Evolutionary conservation across 2,329 filamentous ascomycete genomes (phyloP), one percentile per base, ranked within the genome.

Genomic region (Paecilomyces niveus): DNA sequence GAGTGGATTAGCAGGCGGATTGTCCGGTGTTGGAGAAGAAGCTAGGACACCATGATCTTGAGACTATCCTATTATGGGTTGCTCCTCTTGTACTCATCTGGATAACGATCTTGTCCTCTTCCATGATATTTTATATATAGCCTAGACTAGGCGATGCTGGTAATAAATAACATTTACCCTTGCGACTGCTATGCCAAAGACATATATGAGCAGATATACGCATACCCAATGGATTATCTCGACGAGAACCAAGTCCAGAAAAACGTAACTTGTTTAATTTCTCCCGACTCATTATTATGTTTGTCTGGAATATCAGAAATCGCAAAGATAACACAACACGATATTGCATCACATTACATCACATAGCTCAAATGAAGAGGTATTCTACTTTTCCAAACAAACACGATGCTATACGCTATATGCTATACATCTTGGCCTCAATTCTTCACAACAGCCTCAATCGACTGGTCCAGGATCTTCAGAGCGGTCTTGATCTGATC

Each of bases 401-500:
- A 13, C 5, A 29, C 10, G 21, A 21, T 52, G 24, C 24, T 18
- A n/a, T 52, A 52, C 24, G 50, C 13, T 52, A 52, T 15, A 29
- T 3, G 21, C 6, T 52, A 52, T 52, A 45, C 15, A 45, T 45
- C 53, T 35, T 54, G 26, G n/a, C 26, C 56, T 54, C 59, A 54
- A 10, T 59, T 49, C 22, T 31, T 33, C 8, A 54, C 80, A 3
- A 85, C 82, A 45, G 76, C 81, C 39, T 78, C 75, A 76, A 88
- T 83, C 3, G 85, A 82, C 65, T 90, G 82, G 64, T 87, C 88
- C 60, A 97, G 72, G 56, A 96, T 92, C 50, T 78, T 77, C 73
- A 97, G 77, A 0, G 90, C 92, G 63, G 88, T 81, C 64, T 86
- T 80, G 64, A 97, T 94, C 81, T 97, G 89, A 26, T 83, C 84